phyloP scores from a whole-genome alignment of 2,329 filamentous ascomycete genomes.

The Elsinoe perseae region DNA sequence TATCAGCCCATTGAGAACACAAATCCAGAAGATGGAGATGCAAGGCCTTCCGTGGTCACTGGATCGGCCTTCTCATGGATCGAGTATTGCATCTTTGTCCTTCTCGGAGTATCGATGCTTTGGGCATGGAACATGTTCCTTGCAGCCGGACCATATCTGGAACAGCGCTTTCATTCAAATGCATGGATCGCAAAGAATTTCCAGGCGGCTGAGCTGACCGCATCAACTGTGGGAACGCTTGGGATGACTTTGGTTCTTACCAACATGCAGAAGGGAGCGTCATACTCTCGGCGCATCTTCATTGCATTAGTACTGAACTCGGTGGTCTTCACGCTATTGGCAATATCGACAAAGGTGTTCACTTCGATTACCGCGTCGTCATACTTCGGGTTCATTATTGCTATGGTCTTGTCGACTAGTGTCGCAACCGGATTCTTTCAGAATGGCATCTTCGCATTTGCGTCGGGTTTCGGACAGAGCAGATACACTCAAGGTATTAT shows the following conservation, averaged over 20 bases:
- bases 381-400: slow-evolving; percentile 76
- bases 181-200: slow-evolving; percentile 71
- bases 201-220: slow-evolving; percentile 79
- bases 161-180: slow-evolving; percentile 65
- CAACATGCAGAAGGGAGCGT: slow-evolving; percentile 71
- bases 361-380: slow-evolving; percentile 51
- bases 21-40: neutral
- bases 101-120: slow-evolving; percentile 87
- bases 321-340: slow-evolving; percentile 67
- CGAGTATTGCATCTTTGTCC: slow-evolving; percentile 76
- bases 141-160: slow-evolving; percentile 88
- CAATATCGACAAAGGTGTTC: slow-evolving; percentile 67
- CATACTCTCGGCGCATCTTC: slow-evolving; percentile 81
- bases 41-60: neutral
- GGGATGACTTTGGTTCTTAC: slow-evolving; percentile 66
- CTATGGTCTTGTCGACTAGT: slow-evolving; percentile 72
- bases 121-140: slow-evolving; percentile 99
- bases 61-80: slow-evolving; percentile 63
- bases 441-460: slow-evolving; percentile 90
- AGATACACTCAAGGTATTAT: slow-evolving; percentile 96
- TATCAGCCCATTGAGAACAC: slow-evolving; percentile 3
- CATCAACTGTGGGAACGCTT: slow-evolving; percentile 79
- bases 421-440: slow-evolving; percentile 78
- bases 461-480: slow-evolving; percentile 70
- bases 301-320: slow-evolving; percentile 68